These are phyloP conservation scores for Aureobasidium zeae DNA, from an alignment of 2,329 filamentous ascomycete species.

Conservation along the genomic window DNA sequence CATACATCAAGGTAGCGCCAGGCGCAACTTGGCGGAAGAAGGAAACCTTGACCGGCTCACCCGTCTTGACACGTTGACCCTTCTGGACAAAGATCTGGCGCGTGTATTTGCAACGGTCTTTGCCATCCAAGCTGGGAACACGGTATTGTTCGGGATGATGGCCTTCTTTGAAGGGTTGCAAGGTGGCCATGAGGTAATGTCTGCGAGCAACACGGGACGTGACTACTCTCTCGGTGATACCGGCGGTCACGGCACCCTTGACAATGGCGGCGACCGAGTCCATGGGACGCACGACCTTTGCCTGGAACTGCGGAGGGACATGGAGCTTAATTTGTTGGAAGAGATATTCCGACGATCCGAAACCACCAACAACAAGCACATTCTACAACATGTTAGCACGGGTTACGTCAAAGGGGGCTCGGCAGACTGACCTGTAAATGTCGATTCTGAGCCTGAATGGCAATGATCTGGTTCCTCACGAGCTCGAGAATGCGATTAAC, in stretches of 20 bases:
- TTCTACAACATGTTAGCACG: constrained; percentile 46
- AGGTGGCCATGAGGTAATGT: constrained; percentile 97
- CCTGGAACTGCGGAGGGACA: constrained; percentile 95
- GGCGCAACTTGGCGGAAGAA: constrained; percentile 98
- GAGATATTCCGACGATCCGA: constrained; percentile 95
- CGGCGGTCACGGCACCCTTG: constrained; percentile 94
- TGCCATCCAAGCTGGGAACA: constrained; percentile 90
- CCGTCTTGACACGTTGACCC: constrained; percentile 97
- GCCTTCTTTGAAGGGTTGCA: constrained; percentile 97
- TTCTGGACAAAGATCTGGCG: constrained; percentile 98
- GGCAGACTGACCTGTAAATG: constrained; percentile 59
- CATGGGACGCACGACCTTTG: constrained; percentile 97
- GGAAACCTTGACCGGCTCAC: constrained; percentile 95
- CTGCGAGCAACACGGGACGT: constrained; percentile 94
- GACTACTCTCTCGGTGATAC: constrained; percentile 93
- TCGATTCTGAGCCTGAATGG: constrained; percentile 94
- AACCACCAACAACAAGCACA: constrained; percentile 93
- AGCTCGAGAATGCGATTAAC: constrained; percentile 94
- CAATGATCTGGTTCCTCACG: constrained; percentile 96
- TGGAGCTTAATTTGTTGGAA: constrained; percentile 99
- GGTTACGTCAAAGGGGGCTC: background rate
- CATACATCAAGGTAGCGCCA: constrained; percentile 96
- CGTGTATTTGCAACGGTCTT: constrained; percentile 97
- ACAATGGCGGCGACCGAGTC: constrained; percentile 97
- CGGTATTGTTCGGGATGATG: constrained; percentile 98